Base-by-base conservation (phyloP, 805 yeast genomes). In the Schizosaccharomyces osmophilus region DNA sequence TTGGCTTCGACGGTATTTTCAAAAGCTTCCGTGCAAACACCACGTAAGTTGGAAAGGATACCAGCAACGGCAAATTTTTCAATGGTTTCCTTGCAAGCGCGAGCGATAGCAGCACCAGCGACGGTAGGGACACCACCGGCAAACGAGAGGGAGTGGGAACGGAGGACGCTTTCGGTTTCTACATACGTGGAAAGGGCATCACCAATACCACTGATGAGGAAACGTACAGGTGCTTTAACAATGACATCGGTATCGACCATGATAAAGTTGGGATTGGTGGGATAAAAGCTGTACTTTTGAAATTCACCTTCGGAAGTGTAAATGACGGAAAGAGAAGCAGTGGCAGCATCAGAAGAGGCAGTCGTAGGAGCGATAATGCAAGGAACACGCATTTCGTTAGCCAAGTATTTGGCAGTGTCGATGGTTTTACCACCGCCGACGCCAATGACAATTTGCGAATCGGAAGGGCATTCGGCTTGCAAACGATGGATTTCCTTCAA, bases 371-470 rank as follows among this genome's bases (percentile, higher is more conserved):
- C 26, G 31, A 57, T 32, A 24, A 57, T 36, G 19, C 29, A 39
- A 19, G 48, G 60, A 22, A 57, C 13, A 13, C 17, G 11, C 48
- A 57, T 29, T 31, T 19, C 17, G 31, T 57, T 19, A 31, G 60
- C 60, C 26, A 57, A n/a, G 66, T 77, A 77, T 15, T 70, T 66
- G 4, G 73, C 71, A 2, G 82, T 77, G 43, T 73, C 68, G 59
- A 79, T 68, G 57, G 81, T 64, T 62, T 82, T 78, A 63, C 75
- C 66, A 1, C 88, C 88, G 17, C 60, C 60, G 26, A 57, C 48
- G 2, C 60, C 60, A 19, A 57, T 57, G 31, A 57, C 36, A 15
- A 41, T n/a, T 36, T 57, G 42, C 11, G 48, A 13, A 22, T 36
- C 48, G 17, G 19, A 15, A 8, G 31, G 29, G 9, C 42, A 19